Evolutionary conservation across 2,329 filamentous ascomycete genomes (phyloP).

Genomic region (Penicillium sp.): DNA sequence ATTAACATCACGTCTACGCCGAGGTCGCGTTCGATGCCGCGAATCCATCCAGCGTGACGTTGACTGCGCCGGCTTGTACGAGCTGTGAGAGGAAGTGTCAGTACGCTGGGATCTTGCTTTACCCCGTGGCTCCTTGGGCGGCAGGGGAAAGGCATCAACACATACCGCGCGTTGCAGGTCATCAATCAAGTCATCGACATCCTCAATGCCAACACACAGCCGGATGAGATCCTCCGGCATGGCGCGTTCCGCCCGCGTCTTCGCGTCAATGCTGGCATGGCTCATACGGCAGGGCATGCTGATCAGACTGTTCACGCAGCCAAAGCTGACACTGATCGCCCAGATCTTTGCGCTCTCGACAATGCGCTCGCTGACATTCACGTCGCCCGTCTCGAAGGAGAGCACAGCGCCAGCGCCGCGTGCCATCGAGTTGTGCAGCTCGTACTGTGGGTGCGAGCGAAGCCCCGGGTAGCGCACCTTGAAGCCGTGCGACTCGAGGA

Average conservation of each 20-base stretch:
- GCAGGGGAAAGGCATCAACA: too few species aligned
- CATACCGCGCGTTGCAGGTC: conserved; percentile 86
- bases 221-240: conserved; percentile 97
- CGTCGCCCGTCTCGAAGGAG: conserved; percentile 91
- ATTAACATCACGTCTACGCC: conserved; percentile 7
- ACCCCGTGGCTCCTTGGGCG: too few species aligned
- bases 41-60: conserved; percentile 78
- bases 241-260: conserved; percentile 81
- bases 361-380: conserved; percentile 79
- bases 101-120: conserved; percentile 1
- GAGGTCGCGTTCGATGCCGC: conserved; percentile 45
- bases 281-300: conserved; percentile 99
- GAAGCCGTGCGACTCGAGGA: conserved; percentile 88
- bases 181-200: conserved; percentile 85
- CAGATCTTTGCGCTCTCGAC: conserved; percentile 89
- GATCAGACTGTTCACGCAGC: conserved; percentile 96
- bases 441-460: conserved; percentile 93
- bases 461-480: conserved; percentile 92
- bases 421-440: conserved; percentile 92
- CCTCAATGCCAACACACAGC: conserved; percentile 94
- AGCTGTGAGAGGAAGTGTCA: conserved; percentile 53
- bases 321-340: conserved; percentile 96
- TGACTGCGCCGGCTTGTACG: conserved; percentile 90
- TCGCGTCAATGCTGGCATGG: conserved; percentile 95
- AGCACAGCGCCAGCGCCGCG: conserved; percentile 90